Evolutionary conservation across 768 basidiomycete species (phyloP).

Genomic region (Boletus reticuloceps): DNA sequence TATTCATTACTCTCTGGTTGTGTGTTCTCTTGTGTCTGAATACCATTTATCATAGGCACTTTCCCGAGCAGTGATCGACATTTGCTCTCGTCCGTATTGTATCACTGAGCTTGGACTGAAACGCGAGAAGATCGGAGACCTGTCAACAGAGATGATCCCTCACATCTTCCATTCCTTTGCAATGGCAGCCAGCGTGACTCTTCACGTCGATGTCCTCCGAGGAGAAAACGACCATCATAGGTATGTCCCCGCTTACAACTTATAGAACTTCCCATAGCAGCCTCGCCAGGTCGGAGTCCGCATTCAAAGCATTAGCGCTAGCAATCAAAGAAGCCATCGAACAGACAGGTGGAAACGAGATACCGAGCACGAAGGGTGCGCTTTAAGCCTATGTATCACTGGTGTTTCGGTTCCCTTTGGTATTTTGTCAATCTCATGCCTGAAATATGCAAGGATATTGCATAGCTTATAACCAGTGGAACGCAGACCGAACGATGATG

Average conservation of each 20-base stretch:
- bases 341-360: constrained; percentile 82
- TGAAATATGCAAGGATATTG: not conserved
- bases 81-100: constrained; percentile 96
- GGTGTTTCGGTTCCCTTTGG: not conserved
- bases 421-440: not conserved
- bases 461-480: not conserved
- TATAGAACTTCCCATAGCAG: not conserved
- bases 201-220: constrained; percentile 91
- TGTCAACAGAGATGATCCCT: constrained; percentile 97
- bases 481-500: not conserved
- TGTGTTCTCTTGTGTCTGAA: not conserved
- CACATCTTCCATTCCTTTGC: constrained; percentile 98
- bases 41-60: constrained; percentile 62
- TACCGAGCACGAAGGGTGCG: constrained; percentile 97
- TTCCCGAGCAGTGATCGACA: constrained; percentile 95
- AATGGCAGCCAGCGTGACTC: constrained; percentile 90
- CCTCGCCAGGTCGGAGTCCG: constrained; percentile 81
- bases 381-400: constrained; percentile 39
- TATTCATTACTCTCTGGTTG: constrained; percentile 3
- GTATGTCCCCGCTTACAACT: constrained; percentile 41
- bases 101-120: constrained; percentile 85
- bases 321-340: constrained; percentile 96
- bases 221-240: constrained; percentile 98
- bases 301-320: constrained; percentile 96
- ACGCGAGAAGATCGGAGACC: constrained; percentile 90